Evolutionary conservation across 768 basidiomycete species (phyloP).

Genomic region (Termitomyces sp.): DNA sequence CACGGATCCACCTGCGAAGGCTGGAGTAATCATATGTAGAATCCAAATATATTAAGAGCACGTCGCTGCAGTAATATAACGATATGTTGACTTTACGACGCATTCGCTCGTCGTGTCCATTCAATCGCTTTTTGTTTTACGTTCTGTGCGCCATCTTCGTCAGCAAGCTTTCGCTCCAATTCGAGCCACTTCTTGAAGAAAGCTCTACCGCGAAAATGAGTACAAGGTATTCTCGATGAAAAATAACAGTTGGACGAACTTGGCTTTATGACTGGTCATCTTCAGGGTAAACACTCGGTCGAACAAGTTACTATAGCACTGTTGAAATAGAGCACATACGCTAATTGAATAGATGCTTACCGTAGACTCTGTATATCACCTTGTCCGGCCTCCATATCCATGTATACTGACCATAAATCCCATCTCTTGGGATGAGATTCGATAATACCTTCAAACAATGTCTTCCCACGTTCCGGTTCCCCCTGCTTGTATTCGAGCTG

Average conservation of each 20-base stretch:
- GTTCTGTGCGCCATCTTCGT: constrained; percentile 70
- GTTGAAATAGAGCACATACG: neutral
- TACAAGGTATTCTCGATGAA: neutral
- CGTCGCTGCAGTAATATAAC: neutral
- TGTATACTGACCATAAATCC: constrained; percentile 94
- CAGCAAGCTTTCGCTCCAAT: constrained; percentile 80
- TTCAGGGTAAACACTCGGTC: constrained; percentile 78
- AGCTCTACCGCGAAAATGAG: constrained; percentile 41
- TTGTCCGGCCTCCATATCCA: constrained; percentile 90
- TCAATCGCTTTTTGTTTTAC: constrained; percentile 91
- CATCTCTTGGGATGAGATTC: constrained; percentile 94
- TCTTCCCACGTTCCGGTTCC: constrained; percentile 91
- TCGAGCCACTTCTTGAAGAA: constrained; percentile 99
- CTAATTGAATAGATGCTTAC: constrained; percentile 31
- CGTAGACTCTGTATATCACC: constrained; percentile 74
- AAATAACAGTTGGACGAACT: constrained; percentile 47
- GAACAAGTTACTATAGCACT: constrained; percentile 65
- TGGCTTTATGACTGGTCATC: constrained; percentile 93
- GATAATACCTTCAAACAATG: constrained; percentile 93
- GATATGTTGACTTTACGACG: constrained; percentile 19
- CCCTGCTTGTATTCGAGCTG: constrained; percentile 93
- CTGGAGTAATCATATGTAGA: neutral
- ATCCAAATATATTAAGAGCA: neutral
- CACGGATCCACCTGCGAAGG: neutral
- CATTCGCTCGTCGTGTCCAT: constrained; percentile 73